Conservation (phyloP, 139 green algal species). For the Coccomyxa sp. region DNA sequence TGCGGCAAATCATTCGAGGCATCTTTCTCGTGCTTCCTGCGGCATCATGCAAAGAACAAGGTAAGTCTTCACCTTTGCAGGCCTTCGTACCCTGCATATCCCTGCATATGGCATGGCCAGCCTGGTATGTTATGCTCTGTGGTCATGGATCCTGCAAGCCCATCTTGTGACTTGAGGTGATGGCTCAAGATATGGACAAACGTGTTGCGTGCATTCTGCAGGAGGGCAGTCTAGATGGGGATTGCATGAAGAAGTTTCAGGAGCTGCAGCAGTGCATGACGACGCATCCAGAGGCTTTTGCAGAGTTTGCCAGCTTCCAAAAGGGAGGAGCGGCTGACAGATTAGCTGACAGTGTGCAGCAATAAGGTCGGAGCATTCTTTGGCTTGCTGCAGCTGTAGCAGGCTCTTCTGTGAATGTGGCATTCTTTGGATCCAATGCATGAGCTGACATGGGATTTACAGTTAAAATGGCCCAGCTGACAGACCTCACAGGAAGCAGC, state of each 20-base stretch:
- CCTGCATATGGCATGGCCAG: not conserved
- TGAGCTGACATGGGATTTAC: no score
- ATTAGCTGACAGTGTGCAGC: no score
- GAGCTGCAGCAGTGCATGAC: not conserved
- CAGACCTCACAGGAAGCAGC: no score
- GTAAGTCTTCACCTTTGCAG: not conserved
- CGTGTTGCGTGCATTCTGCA: not conserved
- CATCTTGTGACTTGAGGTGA: not conserved
- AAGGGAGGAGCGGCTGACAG: not conserved
- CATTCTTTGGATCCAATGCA: no score
- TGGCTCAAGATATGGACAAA: not conserved
- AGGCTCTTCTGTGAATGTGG: no score
- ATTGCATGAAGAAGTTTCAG: conserved; percentile 3
- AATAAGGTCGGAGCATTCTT: no score
- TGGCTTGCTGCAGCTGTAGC: no score
- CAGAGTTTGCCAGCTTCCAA: conserved; percentile 1
- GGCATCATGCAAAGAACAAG: not conserved
- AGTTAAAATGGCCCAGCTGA: no score
- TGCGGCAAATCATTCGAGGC: not conserved
- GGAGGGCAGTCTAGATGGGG: not conserved
- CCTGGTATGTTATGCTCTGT: not conserved
- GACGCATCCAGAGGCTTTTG: not conserved
- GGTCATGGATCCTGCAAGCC: not conserved
- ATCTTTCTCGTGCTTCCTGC: not conserved
- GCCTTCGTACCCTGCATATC: not conserved